Evolutionary conservation across 768 basidiomycete genomes (phyloP).

Genomic region (Russula olivacea): DNA sequence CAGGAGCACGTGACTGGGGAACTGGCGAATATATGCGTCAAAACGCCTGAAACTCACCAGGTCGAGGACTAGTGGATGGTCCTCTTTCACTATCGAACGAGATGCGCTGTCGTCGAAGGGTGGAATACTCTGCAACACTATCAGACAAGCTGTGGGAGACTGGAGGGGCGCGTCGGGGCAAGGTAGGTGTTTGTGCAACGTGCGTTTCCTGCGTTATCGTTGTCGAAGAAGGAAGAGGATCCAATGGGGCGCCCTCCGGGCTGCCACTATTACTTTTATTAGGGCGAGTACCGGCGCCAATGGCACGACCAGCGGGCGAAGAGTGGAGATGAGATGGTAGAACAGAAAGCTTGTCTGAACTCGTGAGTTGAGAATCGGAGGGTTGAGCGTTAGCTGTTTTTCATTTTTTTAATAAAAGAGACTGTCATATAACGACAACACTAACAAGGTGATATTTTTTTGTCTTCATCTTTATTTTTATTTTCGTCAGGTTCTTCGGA

Average conservation of each 20-base stretch:
- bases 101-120: constrained; percentile 46
- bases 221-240: background rate
- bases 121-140: constrained; percentile 27
- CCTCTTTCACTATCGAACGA: constrained; percentile 52
- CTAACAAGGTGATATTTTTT: background rate
- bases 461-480: background rate
- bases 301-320: constrained; percentile 31
- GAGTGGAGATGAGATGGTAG: constrained; percentile 32
- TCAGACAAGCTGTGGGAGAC: background rate
- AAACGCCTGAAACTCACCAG: constrained; percentile 32
- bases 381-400: constrained; percentile 26
- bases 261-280: constrained; percentile 27
- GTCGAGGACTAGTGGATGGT: constrained; percentile 35
- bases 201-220: background rate
- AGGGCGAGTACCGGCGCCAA: constrained; percentile 29
- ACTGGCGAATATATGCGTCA: background rate
- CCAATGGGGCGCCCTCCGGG: constrained; percentile 35
- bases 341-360: constrained; percentile 43
- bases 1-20: background rate
- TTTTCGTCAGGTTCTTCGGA: background rate
- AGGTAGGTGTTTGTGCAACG: background rate
- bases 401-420: background rate
- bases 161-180: constrained; percentile 20
- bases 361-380: constrained; percentile 33
- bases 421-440: no score